A percentile compares a stretch with the other conserved stretches of the same genome.
These are phyloP conservation scores for Lanzia echinophila DNA, from an alignment of 2,329 filamentous ascomycete species.

Conservation along the genomic window DNA sequence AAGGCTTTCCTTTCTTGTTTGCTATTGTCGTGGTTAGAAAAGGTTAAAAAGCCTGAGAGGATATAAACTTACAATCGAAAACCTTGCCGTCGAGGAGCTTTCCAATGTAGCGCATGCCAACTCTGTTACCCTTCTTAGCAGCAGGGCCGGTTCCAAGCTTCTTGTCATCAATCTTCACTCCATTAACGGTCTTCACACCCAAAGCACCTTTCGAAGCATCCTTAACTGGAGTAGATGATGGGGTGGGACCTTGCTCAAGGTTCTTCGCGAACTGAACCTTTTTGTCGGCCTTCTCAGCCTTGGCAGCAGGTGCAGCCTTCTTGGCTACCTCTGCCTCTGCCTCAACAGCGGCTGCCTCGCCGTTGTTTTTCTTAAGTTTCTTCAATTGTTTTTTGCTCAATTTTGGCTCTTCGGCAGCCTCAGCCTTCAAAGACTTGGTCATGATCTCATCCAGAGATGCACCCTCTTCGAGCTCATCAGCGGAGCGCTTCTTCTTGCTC, in stretches of 20 bases:
- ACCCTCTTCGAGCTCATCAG: slow-evolving; percentile 58
- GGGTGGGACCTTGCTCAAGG: slow-evolving; percentile 91
- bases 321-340: slow-evolving; percentile 52
- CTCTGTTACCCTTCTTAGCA: slow-evolving; percentile 83
- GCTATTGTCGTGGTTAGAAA: slow-evolving; percentile 43
- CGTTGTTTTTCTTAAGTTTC: slow-evolving; percentile 98
- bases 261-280: slow-evolving; percentile 99
- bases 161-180: slow-evolving; percentile 92
- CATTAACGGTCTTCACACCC: slow-evolving; percentile 73
- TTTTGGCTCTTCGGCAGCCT: slow-evolving; percentile 56
- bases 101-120: slow-evolving; percentile 96
- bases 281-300: slow-evolving; percentile 63
- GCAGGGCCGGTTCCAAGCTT: slow-evolving; percentile 79
- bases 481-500: slow-evolving; percentile 90
- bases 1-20: slow-evolving; percentile 99
- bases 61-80: slow-evolving; percentile 71
- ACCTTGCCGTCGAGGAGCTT: slow-evolving; percentile 93
- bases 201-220: slow-evolving; percentile 48
- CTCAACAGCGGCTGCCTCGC: slow-evolving; percentile 65
- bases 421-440: slow-evolving; percentile 58
- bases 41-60: no score
- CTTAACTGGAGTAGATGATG: slow-evolving; percentile 47
- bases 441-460: slow-evolving; percentile 79
- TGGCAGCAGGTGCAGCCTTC: slow-evolving; percentile 36
- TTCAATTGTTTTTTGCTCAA: slow-evolving; percentile 95